phyloP scores from a whole-genome alignment of 164 flowering plant species.

The Nelumbo lutea region DNA sequence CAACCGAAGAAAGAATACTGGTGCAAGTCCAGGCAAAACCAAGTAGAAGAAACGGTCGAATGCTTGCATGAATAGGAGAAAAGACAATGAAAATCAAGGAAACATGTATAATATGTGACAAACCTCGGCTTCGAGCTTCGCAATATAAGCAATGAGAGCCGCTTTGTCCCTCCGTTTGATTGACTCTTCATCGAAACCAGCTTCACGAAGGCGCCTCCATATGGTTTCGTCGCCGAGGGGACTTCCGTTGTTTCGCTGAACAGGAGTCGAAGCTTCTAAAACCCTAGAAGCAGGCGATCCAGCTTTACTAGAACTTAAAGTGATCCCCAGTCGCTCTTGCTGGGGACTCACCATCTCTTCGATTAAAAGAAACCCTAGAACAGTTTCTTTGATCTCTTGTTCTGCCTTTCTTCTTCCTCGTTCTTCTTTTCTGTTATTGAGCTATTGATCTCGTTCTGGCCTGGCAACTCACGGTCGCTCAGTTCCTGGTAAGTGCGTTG shows the following conservation, averaged over 20 bases:
- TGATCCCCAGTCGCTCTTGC: constrained; percentile 17
- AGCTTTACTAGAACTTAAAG: constrained; percentile 20
- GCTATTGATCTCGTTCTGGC: neutral
- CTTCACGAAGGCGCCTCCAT: constrained; percentile 70
- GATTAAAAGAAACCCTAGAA: neutral
- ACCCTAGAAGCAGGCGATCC: constrained; percentile 48
- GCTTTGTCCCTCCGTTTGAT: constrained; percentile 82
- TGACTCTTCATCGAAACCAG: constrained; percentile 86
- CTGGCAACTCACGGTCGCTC: no score
- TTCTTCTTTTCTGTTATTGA: neutral
- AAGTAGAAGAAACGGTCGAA: no score
- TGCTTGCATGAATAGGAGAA: no score
- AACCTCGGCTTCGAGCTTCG: constrained; percentile 91
- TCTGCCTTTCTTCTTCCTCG: constrained; percentile 4
- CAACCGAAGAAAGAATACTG: no score
- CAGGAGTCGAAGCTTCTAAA: constrained; percentile 18
- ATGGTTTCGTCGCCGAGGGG: constrained; percentile 59
- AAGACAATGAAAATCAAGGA: neutral
- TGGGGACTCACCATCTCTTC: constrained; percentile 43
- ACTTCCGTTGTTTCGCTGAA: constrained; percentile 13
- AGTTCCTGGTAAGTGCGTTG: no score
- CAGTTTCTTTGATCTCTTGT: neutral
- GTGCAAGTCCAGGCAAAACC: no score
- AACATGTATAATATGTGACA: neutral
- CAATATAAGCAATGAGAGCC: constrained; percentile 76